Evolutionary conservation across 1,139 yeast species (phyloP).

Genomic region (Trichomonascaceae sp.): DNA sequence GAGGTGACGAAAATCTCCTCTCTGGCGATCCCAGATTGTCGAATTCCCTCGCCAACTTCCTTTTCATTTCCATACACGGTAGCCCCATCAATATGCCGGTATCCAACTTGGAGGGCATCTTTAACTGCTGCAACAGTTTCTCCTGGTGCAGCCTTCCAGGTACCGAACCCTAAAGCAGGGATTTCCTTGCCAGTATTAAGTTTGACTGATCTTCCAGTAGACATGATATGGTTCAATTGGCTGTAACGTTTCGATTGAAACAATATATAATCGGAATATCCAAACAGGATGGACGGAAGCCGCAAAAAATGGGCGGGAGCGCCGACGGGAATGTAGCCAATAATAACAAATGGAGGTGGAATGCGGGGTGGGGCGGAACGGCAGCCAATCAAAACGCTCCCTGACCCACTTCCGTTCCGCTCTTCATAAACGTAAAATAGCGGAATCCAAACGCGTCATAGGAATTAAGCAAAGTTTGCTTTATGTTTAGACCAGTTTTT

Average conservation of each 20-base stretch:
- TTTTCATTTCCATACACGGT: constrained; percentile 49
- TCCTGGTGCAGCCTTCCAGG: constrained; percentile 48
- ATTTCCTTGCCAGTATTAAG: constrained; percentile 36
- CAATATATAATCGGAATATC: background rate
- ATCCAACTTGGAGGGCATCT: constrained; percentile 38
- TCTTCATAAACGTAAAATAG: background rate
- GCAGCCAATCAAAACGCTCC: background rate
- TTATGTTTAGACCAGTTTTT: background rate
- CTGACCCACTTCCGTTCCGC: background rate
- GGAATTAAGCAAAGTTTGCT: background rate
- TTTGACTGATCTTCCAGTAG: constrained; percentile 16
- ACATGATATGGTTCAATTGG: background rate
- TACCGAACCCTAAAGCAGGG: constrained; percentile 53
- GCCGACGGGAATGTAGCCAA: background rate
- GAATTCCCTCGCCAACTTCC: constrained; percentile 46
- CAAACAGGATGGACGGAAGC: background rate
- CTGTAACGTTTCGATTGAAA: background rate
- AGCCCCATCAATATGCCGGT: constrained; percentile 66
- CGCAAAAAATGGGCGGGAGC: background rate
- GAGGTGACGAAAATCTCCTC: constrained; percentile 71
- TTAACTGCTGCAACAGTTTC: constrained; percentile 30
- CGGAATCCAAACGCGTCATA: background rate
- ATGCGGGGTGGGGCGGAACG: background rate
- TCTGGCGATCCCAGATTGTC: constrained; percentile 34
- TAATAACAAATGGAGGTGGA: background rate